Evolutionary conservation across 2,329 filamentous ascomycete species (phyloP).

Genomic region (Microdochium trichocladiopsis): DNA sequence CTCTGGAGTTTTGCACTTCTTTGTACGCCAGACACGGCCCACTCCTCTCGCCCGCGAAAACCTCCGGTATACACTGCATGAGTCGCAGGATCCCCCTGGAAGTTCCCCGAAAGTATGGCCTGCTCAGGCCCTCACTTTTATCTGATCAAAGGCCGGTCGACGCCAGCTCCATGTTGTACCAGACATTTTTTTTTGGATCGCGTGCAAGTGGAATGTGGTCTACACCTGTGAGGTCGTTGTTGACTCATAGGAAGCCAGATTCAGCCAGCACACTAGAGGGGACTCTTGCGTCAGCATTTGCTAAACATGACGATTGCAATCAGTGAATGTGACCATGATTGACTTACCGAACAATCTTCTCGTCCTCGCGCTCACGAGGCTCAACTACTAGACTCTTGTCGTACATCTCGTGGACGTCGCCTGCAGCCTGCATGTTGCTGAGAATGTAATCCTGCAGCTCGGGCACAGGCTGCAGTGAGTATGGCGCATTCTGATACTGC

Average conservation of each 20-base stretch:
- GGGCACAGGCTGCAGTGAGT: constrained; percentile 78
- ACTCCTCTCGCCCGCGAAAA: no score
- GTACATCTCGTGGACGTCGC: constrained; percentile 99
- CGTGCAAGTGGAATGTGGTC: no score
- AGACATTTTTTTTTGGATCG: no score
- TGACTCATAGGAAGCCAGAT: constrained; percentile 53
- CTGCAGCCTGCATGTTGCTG: constrained; percentile 90
- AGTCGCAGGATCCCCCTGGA: no score
- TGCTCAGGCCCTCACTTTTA: no score
- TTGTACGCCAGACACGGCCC: no score
- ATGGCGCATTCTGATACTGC: constrained; percentile 97
- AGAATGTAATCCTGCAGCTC: constrained; percentile 96
- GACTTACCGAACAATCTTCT: constrained; percentile 96
- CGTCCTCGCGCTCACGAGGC: constrained; percentile 92
- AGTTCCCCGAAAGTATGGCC: no score
- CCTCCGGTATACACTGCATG: no score
- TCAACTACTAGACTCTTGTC: constrained; percentile 92
- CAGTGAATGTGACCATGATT: not conserved
- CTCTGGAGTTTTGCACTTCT: no score
- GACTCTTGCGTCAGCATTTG: not conserved
- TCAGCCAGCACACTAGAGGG: constrained; percentile 48
- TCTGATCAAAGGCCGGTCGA: no score
- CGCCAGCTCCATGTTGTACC: no score
- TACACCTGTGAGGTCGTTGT: no score
- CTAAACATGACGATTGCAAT: not conserved